Evolutionary conservation across 2,329 filamentous ascomycete species (phyloP).

Genomic region (Cephalotrichum gorgonifer): DNA sequence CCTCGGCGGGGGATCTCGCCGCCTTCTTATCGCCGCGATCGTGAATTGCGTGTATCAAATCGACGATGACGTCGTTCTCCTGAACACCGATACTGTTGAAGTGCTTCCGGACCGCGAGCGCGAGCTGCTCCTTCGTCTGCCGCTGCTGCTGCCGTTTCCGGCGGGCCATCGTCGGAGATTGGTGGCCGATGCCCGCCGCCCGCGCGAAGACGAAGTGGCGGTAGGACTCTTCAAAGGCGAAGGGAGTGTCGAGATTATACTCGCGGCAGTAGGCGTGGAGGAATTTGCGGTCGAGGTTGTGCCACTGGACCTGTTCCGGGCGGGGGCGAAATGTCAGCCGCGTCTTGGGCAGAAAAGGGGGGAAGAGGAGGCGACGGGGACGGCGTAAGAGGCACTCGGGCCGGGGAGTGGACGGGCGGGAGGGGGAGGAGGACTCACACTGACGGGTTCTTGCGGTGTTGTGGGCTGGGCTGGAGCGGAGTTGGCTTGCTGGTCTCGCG

Average conservation of each 20-base stretch:
- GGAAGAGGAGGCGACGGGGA: too few relatives aligned
- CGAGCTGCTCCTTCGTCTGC: constrained; percentile 63
- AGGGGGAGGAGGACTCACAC: constrained; percentile 4
- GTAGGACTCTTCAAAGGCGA: constrained; percentile 56
- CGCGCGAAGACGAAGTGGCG: constrained; percentile 51
- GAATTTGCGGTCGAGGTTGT: constrained; percentile 53
- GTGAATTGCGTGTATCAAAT: constrained; percentile 61
- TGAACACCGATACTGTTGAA: constrained; percentile 72
- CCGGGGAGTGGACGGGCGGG: too few relatives aligned
- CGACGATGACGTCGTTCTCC: constrained; percentile 75
- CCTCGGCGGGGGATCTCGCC: constrained; percentile 3
- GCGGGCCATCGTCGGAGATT: constrained; percentile 67
- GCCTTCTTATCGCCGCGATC: constrained; percentile 14
- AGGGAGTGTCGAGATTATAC: constrained; percentile 60
- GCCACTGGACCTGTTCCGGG: constrained; percentile 48
- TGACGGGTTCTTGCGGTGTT: constrained; percentile 13
- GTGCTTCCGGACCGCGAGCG: constrained; percentile 65
- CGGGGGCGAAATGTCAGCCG: constrained; percentile 7
- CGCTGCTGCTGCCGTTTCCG: constrained; percentile 39
- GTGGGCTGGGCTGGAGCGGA: constrained; percentile 21
- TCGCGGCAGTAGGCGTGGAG: constrained; percentile 68
- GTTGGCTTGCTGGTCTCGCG: constrained; percentile 31
- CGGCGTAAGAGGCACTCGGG: too few relatives aligned
- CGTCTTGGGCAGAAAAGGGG: neutral
- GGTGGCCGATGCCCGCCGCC: constrained; percentile 54